Base-by-base conservation (phyloP, 2,329 filamentous ascomycete genomes). In the Aspergillus sp. region DNA sequence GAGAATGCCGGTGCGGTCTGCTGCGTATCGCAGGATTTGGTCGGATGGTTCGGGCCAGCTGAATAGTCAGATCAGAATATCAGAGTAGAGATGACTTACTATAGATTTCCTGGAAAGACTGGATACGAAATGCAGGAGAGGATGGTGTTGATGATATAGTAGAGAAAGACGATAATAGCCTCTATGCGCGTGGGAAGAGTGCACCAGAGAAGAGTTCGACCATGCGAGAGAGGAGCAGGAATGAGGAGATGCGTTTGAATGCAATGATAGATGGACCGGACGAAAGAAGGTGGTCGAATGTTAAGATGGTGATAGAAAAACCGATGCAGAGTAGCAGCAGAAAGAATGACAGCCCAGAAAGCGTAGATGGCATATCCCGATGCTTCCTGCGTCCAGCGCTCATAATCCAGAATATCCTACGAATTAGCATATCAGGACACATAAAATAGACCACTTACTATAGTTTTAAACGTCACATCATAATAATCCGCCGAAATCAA, bases 1-100 rank as follows among this genome's bases (percentile, higher is more conserved):
- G 26, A 87, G 71, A 29, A 83, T 76, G 0, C 83, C 82, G 0
- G 81, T 82, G 7, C 83, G 74, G 47, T 85, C 81, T 0, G 79
- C 77, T 0, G 81, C 68, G 43, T 82, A 84, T 1, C 81, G 77
- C 47, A 70, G 60, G 5, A 73, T 43, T 49, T 79, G 75, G 31
- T 46, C 45, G 2, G 49, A 46, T 8, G 53, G 40, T 7, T 58
- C 45, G 1, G 61, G 52, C 59, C 59, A 65, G 28, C 61, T 65
- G 36, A 1, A 41, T 2, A n/a, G 39, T 57, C 27, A 56, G 46
- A 27, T 5, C n/a, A n/a, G n/a, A n/a, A 10, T 11, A 4, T 29
- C 1, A 36, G 10, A 12, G 13, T 12, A 34, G 27, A 5, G 0
- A 11, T 7, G 9, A 57, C 68, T 42, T 60, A 73, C 70, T 74